A percentile compares a stretch with the other conserved stretches of the same genome.
These are phyloP conservation scores for Setomelanomma holmii DNA, from an alignment of 2,329 filamentous ascomycete species.

Conservation along the genomic window DNA sequence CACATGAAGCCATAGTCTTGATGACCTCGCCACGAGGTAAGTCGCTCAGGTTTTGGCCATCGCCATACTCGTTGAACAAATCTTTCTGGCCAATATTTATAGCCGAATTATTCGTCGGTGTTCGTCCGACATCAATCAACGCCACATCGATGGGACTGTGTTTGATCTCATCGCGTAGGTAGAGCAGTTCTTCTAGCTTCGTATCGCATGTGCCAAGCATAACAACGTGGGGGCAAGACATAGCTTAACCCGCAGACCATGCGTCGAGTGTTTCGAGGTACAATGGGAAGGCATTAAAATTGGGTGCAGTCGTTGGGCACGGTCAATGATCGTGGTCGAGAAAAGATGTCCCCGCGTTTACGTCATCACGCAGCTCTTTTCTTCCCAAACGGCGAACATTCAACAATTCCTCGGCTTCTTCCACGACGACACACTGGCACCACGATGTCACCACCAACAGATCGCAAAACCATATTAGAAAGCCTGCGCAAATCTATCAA, in stretches of 20 bases:
- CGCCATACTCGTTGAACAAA: slow-evolving; percentile 47
- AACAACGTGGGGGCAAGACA: slow-evolving; percentile 50
- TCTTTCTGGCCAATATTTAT: slow-evolving; percentile 57
- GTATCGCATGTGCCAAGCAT: slow-evolving; percentile 71
- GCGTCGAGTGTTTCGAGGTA: too few relatives aligned
- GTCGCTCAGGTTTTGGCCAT: slow-evolving; percentile 38
- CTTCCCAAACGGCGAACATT: neutral
- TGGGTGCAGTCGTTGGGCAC: too few relatives aligned
- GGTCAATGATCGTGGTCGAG: neutral
- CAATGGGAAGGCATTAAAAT: too few relatives aligned
- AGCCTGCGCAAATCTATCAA: slow-evolving; percentile 61
- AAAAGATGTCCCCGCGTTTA: slow-evolving; percentile 3
- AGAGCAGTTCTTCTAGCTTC: slow-evolving; percentile 67
- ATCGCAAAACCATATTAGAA: slow-evolving; percentile 63
- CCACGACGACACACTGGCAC: neutral
- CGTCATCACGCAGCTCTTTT: slow-evolving; percentile 6
- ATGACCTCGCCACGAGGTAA: slow-evolving; percentile 64
- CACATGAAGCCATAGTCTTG: slow-evolving; percentile 60
- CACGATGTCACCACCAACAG: slow-evolving; percentile 64
- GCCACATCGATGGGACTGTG: slow-evolving; percentile 47
- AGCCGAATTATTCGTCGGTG: slow-evolving; percentile 48
- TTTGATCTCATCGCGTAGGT: slow-evolving; percentile 58
- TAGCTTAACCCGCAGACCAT: too few relatives aligned
- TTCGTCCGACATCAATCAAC: slow-evolving; percentile 65
- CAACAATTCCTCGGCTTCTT: too few relatives aligned